Evolutionary conservation across 495 filamentous ascomycete genomes (phyloP), one percentile per base, ranked within the genome.

Genomic region (Penicillium canescens): DNA sequence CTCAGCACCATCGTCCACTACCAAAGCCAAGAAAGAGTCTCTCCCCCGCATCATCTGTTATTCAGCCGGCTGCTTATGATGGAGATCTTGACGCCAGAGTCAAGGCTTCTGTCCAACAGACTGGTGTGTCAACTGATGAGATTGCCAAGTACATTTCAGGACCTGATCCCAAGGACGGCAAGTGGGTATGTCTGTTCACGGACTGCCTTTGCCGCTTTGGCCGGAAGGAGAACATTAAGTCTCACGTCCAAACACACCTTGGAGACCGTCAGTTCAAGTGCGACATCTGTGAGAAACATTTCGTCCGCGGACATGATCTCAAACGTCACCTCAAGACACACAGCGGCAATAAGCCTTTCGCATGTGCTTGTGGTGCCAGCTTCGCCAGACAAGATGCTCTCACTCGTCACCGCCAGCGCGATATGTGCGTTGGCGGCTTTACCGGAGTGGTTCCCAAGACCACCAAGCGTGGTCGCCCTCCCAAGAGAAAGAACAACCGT

Each of bases 241-340:
- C 91, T 8, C 94, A 98, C 68, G 89, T 98, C 39, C 94, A 98
- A 69, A 97, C 94, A 1, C 94, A 98, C 65, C 86, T 98, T 49
- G 92, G 92, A 56, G 95, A 98, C 58, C 82, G 95, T 26, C 95
- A 96, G 65, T 98, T 86, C 72, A 83, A 86, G 62, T 98, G 94
- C 67, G 87, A 89, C 44, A 81, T 86, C 20, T 98, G 94, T 72
- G 78, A 85, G 21, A 97, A 97, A 69, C 90, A 90, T 68, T 98
- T 98, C 62, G 95, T 98, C 53, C 86, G 94, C 23, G 92, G 94
- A 55, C 95, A 98, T 66, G 94, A 98, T 65, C 83, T 98, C 51
- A 98, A 98, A 71, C 86, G 94, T 18, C 94, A 98, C 65, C 85
- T 91, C 59, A 96, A 96, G 73, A 98, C 97, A 49, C 94, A 98